Conservation (phyloP, 345 rosid genomes). For the Mallotus nudiflorus region DNA sequence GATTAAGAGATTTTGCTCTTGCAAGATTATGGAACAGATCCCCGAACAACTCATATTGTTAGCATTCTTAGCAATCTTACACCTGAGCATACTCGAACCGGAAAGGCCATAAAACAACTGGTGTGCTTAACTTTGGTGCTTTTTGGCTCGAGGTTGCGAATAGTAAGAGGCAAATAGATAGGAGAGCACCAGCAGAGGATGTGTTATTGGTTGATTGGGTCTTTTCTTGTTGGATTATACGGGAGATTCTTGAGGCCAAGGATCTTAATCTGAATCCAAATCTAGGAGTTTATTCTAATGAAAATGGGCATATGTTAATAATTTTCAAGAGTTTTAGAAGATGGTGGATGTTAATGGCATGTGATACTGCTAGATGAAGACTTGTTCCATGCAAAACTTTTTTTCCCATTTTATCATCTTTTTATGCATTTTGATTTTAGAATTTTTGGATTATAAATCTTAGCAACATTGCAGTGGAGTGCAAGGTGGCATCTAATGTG, state of each 20-base stretch:
- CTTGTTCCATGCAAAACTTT: too few species aligned
- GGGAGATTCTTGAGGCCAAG: slow-evolving; percentile 22
- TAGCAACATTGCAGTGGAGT: too few species aligned
- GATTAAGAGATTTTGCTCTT: slow-evolving; percentile 65
- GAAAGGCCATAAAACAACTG: slow-evolving; percentile 49
- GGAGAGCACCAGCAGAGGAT: slow-evolving; percentile 22
- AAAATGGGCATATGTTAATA: too few species aligned
- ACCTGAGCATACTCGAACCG: slow-evolving; percentile 54
- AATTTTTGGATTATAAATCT: too few species aligned
- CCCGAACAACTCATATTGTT: slow-evolving; percentile 54
- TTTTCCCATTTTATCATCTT: too few species aligned
- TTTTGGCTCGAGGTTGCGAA: slow-evolving; percentile 60
- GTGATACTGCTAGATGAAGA: too few species aligned
- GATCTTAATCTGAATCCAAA: slow-evolving; percentile 35
- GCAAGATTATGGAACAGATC: slow-evolving; percentile 55
- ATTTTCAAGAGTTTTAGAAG: too few species aligned
- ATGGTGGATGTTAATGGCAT: too few species aligned
- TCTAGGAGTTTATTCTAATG: too few species aligned
- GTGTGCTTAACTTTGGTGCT: slow-evolving; percentile 61
- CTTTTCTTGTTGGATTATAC: slow-evolving; percentile 6
- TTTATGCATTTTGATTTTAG: too few species aligned
- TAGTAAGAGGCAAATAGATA: slow-evolving; percentile 52
- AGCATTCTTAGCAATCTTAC: slow-evolving; percentile 67
- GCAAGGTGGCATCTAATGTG: too few species aligned
- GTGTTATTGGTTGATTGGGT: slow-evolving; percentile 26